A percentile compares a stretch with the other conserved stretches of the same genome.
phyloP scores from a whole-genome alignment of 2,329 filamentous ascomycete genomes.

The Colletotrichum navitas region DNA sequence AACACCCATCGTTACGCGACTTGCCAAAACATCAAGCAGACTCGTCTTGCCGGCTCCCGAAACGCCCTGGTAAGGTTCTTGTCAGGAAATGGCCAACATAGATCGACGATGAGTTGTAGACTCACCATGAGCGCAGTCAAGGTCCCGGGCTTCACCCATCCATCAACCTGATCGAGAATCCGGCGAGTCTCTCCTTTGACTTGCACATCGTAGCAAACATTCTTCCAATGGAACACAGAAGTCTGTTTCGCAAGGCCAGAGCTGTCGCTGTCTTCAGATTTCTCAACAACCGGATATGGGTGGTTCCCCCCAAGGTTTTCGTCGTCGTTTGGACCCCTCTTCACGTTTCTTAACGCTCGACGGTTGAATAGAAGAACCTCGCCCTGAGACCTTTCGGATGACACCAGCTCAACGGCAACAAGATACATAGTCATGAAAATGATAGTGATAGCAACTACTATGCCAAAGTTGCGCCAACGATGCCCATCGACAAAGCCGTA shows the following conservation, averaged over 20 bases:
- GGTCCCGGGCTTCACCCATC: conserved; percentile 78
- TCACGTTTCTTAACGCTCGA: conserved; percentile 46
- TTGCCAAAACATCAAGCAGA: conserved; percentile 70
- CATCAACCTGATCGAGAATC: conserved; percentile 75
- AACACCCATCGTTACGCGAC: conserved; percentile 76
- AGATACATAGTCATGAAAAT: conserved; percentile 64
- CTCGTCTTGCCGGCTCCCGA: conserved; percentile 60
- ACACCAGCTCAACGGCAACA: conserved; percentile 59
- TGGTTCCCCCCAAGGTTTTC: background rate
- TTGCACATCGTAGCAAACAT: conserved; percentile 77
- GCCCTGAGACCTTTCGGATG: conserved; percentile 68
- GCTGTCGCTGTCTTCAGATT: conserved; percentile 9
- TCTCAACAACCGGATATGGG: background rate
- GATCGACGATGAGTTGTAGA: conserved; percentile 71
- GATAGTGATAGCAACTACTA: conserved; percentile 64
- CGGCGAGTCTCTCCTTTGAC: conserved; percentile 72
- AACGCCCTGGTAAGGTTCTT: conserved; percentile 17
- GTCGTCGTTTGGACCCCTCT: background rate
- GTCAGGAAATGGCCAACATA: background rate
- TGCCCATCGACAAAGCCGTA: conserved; percentile 60
- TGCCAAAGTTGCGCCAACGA: conserved; percentile 68
- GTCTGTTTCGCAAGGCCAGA: conserved; percentile 59
- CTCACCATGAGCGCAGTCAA: conserved; percentile 74
- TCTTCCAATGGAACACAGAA: conserved; percentile 75
- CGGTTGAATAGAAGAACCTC: conserved; percentile 72